Percentiles rank a stretch among this genome's conserved stretches.
phyloP scores from a whole-genome alignment of 2,329 filamentous ascomycete species.

The Cladosporium sp. region DNA sequence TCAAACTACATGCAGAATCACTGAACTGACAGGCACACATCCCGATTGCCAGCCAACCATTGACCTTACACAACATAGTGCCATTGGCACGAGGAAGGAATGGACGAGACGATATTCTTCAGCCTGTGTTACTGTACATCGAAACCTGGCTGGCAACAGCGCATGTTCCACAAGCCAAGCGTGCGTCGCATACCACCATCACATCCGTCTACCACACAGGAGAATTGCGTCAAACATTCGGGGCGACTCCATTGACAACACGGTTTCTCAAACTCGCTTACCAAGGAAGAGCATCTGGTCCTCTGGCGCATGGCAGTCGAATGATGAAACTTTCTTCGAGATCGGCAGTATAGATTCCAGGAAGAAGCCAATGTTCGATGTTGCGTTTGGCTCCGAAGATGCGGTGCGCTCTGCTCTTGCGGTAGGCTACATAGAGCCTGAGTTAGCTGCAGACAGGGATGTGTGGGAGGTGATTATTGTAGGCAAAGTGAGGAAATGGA shows the following conservation, averaged over 20 bases:
- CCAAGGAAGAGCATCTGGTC: no score
- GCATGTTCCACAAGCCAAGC: slow-evolving; percentile 54
- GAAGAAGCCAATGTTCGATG: not conserved
- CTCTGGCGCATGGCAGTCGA: slow-evolving; percentile 49
- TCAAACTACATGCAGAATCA: no score
- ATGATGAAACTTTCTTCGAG: slow-evolving; percentile 20
- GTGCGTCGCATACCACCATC: slow-evolving; percentile 58
- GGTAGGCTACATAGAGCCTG: slow-evolving; percentile 47
- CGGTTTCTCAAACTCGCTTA: slow-evolving; percentile 56
- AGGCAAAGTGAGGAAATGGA: slow-evolving; percentile 49
- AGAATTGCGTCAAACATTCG: slow-evolving; percentile 55
- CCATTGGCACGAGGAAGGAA: no score
- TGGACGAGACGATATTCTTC: no score
- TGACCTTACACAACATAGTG: no score
- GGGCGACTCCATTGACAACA: slow-evolving; percentile 49
- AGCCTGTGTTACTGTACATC: no score
- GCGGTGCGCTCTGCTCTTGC: slow-evolving; percentile 39
- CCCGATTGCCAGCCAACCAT: no score
- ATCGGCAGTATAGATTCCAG: slow-evolving; percentile 15
- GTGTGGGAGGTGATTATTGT: slow-evolving; percentile 62
- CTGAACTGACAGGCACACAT: no score
- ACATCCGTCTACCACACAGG: slow-evolving; percentile 50
- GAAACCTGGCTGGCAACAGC: slow-evolving; percentile 1
- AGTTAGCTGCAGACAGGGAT: slow-evolving; percentile 44
- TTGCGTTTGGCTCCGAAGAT: slow-evolving; percentile 12